Evolutionary conservation across 257 asterid genomes (phyloP), one percentile per base, ranked within the genome.

Genomic region (Rauvolfia tetraphylla): DNA sequence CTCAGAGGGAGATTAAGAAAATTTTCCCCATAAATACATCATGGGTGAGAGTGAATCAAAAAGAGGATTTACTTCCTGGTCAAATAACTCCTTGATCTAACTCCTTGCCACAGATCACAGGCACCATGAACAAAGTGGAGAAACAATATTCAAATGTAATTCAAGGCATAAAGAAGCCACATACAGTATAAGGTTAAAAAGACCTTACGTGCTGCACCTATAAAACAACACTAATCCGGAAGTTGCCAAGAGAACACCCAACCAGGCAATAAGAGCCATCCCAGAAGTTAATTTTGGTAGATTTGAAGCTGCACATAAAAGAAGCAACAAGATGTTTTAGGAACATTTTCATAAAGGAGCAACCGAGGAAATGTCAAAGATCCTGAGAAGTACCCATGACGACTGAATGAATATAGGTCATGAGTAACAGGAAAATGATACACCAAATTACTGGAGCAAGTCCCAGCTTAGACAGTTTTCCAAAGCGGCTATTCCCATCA

Each of bases 371-470:
- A 38, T 25, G 25, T 70, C 12, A 71, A 76, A 57, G 56, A 77
- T 75, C 25, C 75, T 59, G 87, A 81, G 33, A 68, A 29, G 46
- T 95, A 95, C 99, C 97, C 70, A 78, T 72, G 63, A 95, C 84
- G 73, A 93, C 99, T 51, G 99, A 87, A 68, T 83, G 92, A 63
- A 86, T 80, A 84, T 93, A 95, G 56, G 88, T 83, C 82, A 81
- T 87, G 71, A 95, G 89, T 78, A 93, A 73, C 88, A 93, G 65
- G 84, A 93, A 84, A 66, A 93, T 88, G 73, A 84, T 79, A 84
- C 85, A 95, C 93, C 97, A 95, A 63, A 95, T 95, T 68, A 89
- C 44, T 7, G 99, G 99, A 75, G 99, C 99, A 84, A 95, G 96
- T 85, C 97, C 98, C 79, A 93, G 81, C 88, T 90, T 93, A 69